Base-by-base conservation (phyloP, 345 rosid genomes). In the Eucalyptus pumila region DNA sequence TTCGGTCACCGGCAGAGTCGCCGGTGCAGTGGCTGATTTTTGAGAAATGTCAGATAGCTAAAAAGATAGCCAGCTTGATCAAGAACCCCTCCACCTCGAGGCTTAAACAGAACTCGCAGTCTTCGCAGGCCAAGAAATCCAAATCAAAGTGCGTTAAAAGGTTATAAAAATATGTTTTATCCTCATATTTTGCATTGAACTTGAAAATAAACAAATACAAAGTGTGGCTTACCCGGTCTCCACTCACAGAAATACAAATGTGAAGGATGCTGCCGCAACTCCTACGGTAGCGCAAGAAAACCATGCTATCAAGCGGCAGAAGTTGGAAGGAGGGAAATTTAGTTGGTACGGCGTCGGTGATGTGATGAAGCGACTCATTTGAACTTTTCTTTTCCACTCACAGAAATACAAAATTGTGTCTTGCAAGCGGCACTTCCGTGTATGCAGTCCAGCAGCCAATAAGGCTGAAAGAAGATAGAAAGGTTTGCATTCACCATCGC, bases 271-370 rank as follows among this genome's bases (percentile, higher is more conserved):
- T 37, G 83, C 92, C 50, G 94, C 93, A 49, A 93, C 96, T 86
- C 91, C 94, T 88, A 92, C 60, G 91, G 91, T 97, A 87, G 95
- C 92, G 87, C 98, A 94, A 89, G 99, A 98, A 90, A 95, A 95
- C 90, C 99, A 96, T 93, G 98, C 99, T 32, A 93, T 96, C 87
- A 98, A 98, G 91, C 94, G 96, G 90, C 99, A 98, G 94, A 97
- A 95, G 96, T 95, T 98, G 85, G 99, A 97, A 4, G 98, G 94
- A 86, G 97, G 99, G 88, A 93, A 88, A 88, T 93, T 98, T 49
- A 96, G 97, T 45, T 40, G 45, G 50, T 86, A 51, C 52, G 34
- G 13, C 56, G 17, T 47, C 34, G 15, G 23, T 32, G 19, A 56
- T 65, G 85, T 37, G 49, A 88, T 8, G 24, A 13, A 54, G 76